phyloP scores from a whole-genome alignment of 768 basidiomycete species.

The Naganishia kalamii region DNA sequence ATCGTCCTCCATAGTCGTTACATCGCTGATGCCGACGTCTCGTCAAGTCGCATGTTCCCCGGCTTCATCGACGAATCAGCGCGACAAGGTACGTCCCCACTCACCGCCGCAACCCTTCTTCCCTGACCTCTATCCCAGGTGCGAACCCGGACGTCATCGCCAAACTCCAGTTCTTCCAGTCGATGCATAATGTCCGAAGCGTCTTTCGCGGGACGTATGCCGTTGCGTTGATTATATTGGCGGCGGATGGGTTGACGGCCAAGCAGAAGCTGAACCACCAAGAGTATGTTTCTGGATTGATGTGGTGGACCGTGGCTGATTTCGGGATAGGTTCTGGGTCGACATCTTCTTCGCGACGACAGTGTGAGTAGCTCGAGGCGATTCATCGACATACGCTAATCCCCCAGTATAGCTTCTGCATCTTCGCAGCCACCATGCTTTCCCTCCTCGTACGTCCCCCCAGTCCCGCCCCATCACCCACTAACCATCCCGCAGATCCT shows the following conservation, averaged over 20 bases:
- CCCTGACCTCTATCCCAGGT: constrained; percentile 29
- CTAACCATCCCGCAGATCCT: constrained; percentile 29
- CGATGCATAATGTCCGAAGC: constrained; percentile 25
- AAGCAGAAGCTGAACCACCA: constrained; percentile 29
- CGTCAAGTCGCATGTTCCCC: constrained; percentile 34
- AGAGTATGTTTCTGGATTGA: constrained; percentile 15
- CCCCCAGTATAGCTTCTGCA: constrained; percentile 26
- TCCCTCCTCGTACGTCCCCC: constrained; percentile 31
- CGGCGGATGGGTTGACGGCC: constrained; percentile 31
- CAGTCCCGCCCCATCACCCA: neutral
- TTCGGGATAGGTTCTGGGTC: constrained; percentile 3
- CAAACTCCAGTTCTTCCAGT: constrained; percentile 35
- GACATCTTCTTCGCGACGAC: neutral
- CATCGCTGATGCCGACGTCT: neutral
- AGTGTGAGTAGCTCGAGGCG: constrained; percentile 20
- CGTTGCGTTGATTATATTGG: constrained; percentile 26
- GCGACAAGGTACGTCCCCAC: constrained; percentile 11
- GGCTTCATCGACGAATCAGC: constrained; percentile 35
- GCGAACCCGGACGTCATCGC: constrained; percentile 36
- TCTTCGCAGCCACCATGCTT: constrained; percentile 32
- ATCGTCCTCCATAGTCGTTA: neutral
- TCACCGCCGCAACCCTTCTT: neutral
- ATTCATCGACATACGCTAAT: constrained; percentile 22
- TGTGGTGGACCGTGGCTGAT: neutral
- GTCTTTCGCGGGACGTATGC: constrained; percentile 31